Evolutionary conservation across 2,329 filamentous ascomycete genomes (phyloP).

Genomic region (Talaromyces sp.): DNA sequence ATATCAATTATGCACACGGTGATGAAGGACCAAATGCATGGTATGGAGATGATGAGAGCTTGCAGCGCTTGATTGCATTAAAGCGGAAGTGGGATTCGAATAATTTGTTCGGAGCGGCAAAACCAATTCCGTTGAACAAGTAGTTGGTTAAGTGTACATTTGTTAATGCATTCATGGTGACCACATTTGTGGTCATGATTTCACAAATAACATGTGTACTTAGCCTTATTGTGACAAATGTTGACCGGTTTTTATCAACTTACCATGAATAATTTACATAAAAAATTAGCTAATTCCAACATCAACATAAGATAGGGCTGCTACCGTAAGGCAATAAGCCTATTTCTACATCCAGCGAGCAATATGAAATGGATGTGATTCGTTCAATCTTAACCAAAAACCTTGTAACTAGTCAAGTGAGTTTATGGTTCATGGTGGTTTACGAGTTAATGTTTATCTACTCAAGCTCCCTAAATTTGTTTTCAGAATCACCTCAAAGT

Average conservation of each 20-base stretch:
- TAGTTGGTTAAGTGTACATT: not conserved
- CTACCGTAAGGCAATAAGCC: not conserved
- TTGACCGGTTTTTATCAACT: too few species aligned
- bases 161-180: not conserved
- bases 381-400: not conserved
- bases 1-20: constrained; percentile 24
- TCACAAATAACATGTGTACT: not conserved
- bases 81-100: constrained; percentile 25
- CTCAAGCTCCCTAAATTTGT: not conserved
- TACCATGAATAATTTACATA: too few species aligned
- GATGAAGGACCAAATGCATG: constrained; percentile 21
- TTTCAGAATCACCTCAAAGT: not conserved
- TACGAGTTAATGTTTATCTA: not conserved
- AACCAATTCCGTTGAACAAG: not conserved
- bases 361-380: not conserved
- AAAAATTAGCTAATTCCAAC: too few species aligned
- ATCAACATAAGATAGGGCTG: too few species aligned
- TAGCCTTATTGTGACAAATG: too few species aligned
- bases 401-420: not conserved
- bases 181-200: not conserved
- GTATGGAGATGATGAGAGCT: constrained; percentile 17
- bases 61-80: constrained; percentile 17
- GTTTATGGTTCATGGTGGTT: not conserved
- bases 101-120: constrained; percentile 16
- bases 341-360: not conserved